A percentile compares a stretch with the other conserved stretches of the same genome.
phyloP scores from a whole-genome alignment of 305 asterid genomes.

The Solanum hybrid region DNA sequence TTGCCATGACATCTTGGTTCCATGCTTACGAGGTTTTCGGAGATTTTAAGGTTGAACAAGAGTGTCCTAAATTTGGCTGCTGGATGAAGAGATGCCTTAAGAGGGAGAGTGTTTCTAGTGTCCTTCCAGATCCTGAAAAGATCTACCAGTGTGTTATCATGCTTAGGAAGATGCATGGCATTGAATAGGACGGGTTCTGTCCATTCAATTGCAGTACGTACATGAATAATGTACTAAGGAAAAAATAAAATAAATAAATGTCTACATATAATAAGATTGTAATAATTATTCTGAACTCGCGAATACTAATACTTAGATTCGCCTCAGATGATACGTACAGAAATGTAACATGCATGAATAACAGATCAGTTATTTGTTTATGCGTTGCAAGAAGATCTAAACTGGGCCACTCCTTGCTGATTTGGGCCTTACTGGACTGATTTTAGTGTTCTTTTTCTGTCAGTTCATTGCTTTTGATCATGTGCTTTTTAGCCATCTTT shows the following conservation, averaged over 20 bases:
- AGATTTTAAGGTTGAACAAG: constrained; percentile 42
- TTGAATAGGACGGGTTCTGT: constrained; percentile 20
- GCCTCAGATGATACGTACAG: not conserved
- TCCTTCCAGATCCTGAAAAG: constrained; percentile 31
- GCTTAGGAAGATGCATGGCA: constrained; percentile 51
- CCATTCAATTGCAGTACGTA: not conserved
- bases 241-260: not conserved
- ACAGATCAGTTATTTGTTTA: not conserved
- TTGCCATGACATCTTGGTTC: constrained; percentile 53
- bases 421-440: not conserved
- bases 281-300: not conserved
- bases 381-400: not conserved
- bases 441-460: not conserved
- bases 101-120: constrained; percentile 45
- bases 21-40: constrained; percentile 50
- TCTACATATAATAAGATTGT: not conserved
- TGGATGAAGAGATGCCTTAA: constrained; percentile 55
- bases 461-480: not conserved
- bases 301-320: not conserved
- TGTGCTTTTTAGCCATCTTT: not conserved
- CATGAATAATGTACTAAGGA: not conserved
- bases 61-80: constrained; percentile 42
- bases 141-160: constrained; percentile 38
- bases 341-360: not conserved
- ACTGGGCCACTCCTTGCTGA: not conserved